Percentiles rank a stretch among this genome's conserved stretches.
Evolutionary conservation across 2,329 filamentous ascomycete genomes (phyloP).

Genomic region (Tolypocladium amazonense): DNA sequence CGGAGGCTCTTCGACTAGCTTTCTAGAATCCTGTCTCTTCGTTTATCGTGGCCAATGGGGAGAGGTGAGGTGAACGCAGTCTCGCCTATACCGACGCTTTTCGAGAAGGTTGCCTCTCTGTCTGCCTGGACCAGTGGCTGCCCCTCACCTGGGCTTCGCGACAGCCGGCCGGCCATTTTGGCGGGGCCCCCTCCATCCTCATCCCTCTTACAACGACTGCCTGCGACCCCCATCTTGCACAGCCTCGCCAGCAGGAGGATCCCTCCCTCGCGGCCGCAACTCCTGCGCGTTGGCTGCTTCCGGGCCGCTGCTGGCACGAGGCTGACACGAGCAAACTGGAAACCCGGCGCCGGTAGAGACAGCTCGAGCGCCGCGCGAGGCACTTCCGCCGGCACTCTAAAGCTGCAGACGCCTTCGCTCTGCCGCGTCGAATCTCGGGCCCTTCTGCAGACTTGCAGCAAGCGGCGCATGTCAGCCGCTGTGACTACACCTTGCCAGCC

Average conservation of each 20-base stretch:
- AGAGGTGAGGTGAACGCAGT: too few species aligned
- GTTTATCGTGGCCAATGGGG: not conserved
- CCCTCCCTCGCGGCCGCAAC: not conserved
- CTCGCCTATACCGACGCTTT: too few species aligned
- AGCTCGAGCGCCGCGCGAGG: not conserved
- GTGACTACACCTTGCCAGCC: not conserved
- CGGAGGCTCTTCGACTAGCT: too few species aligned
- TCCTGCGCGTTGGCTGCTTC: not conserved
- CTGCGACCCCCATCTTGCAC: not conserved
- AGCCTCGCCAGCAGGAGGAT: not conserved
- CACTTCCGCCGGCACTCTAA: not conserved
- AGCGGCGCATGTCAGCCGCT: not conserved
- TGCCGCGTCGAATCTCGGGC: not conserved
- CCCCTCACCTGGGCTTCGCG: not conserved
- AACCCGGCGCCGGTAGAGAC: not conserved
- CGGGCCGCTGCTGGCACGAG: not conserved
- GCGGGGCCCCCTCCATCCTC: not conserved
- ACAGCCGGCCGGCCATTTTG: not conserved
- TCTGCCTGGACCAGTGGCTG: not conserved
- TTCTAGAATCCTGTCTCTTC: not conserved
- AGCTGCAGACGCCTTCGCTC: not conserved
- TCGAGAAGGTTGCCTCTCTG: not conserved
- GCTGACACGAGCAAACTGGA: not conserved
- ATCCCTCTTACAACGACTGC: not conserved
- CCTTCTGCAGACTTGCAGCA: not conserved